Evolutionary conservation across 2,329 filamentous ascomycete genomes (phyloP).

Genomic region (Neopestalotiopsis sp.): DNA sequence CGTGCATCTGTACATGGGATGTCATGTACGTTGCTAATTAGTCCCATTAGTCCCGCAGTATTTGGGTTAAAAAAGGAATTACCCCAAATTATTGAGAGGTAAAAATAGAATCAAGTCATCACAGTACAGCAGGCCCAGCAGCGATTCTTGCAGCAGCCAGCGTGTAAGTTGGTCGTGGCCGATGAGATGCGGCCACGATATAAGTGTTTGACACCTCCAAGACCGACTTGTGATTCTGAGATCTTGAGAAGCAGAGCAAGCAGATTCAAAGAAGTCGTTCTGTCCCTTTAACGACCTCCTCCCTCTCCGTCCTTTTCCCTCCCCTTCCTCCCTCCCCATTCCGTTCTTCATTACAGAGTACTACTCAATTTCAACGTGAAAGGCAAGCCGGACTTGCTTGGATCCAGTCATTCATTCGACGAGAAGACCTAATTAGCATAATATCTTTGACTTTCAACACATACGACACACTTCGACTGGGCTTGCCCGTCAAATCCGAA

Average conservation of each 20-base stretch:
- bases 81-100: slow-evolving; percentile 43
- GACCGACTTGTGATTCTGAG: slow-evolving; percentile 43
- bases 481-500: slow-evolving; percentile 29
- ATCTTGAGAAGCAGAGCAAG: slow-evolving; percentile 47
- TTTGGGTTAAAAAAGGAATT: slow-evolving; percentile 47
- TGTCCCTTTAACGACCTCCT: slow-evolving; percentile 45
- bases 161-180: slow-evolving; percentile 37
- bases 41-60: slow-evolving; percentile 37
- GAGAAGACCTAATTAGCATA: slow-evolving; percentile 45
- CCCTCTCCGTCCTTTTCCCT: slow-evolving; percentile 37
- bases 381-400: slow-evolving; percentile 67
- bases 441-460: slow-evolving; percentile 36
- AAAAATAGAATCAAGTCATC: slow-evolving; percentile 49
- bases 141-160: neutral
- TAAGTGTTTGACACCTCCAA: slow-evolving; percentile 60
- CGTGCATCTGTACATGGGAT: slow-evolving; percentile 22
- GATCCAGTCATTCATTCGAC: slow-evolving; percentile 56
- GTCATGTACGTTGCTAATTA: slow-evolving; percentile 36
- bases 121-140: slow-evolving; percentile 33
- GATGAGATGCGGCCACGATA: slow-evolving; percentile 55
- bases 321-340: slow-evolving; percentile 35
- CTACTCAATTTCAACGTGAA: slow-evolving; percentile 42
- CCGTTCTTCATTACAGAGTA: slow-evolving; percentile 18
- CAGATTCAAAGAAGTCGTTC: slow-evolving; percentile 52
- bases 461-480: slow-evolving; percentile 20